A percentile compares a stretch with the other conserved stretches of the same genome.
phyloP scores from a whole-genome alignment of 2,329 filamentous ascomycete species.

The Aspergillus terreus region DNA sequence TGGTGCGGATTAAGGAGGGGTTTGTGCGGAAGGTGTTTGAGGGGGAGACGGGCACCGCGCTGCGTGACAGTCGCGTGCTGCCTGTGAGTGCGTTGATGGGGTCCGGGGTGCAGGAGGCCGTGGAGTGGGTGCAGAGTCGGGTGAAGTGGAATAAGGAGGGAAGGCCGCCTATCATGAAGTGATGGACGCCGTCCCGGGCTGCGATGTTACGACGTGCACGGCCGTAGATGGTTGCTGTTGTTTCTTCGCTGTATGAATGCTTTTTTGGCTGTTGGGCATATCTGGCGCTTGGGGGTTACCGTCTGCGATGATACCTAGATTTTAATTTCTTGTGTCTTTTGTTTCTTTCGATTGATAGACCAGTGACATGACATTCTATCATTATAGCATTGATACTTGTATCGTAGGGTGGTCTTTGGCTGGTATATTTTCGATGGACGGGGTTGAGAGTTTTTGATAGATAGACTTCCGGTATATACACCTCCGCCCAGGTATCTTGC shows the following conservation, averaged over 20 bases:
- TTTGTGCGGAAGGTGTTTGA: conserved; percentile 94
- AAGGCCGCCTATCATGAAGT: conserved; percentile 89
- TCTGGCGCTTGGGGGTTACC: conserved; percentile 1
- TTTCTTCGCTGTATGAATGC: not conserved
- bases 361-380: not conserved
- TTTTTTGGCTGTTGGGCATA: not conserved
- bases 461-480: no score
- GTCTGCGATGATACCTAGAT: conserved; percentile 9
- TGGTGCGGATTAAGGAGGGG: conserved; percentile 94
- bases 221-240: not conserved
- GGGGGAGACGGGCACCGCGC: conserved; percentile 79
- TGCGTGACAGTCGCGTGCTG: conserved; percentile 85
- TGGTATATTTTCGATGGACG: no score
- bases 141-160: conserved; percentile 97
- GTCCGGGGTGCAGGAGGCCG: conserved; percentile 83
- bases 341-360: not conserved
- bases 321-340: conserved; percentile 1
- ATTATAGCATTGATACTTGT: no score
- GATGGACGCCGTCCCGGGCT: conserved; percentile 25
- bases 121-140: conserved; percentile 91
- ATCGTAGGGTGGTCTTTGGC: no score
- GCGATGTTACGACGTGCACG: not conserved
- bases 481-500: no score
- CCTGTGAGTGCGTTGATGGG: conserved; percentile 82
- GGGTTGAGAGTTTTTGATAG: no score